A percentile compares a stretch with the other conserved stretches of the same genome.
Conservation (phyloP, 2,329 filamentous ascomycete species). For the Rutstroemia sp. region DNA sequence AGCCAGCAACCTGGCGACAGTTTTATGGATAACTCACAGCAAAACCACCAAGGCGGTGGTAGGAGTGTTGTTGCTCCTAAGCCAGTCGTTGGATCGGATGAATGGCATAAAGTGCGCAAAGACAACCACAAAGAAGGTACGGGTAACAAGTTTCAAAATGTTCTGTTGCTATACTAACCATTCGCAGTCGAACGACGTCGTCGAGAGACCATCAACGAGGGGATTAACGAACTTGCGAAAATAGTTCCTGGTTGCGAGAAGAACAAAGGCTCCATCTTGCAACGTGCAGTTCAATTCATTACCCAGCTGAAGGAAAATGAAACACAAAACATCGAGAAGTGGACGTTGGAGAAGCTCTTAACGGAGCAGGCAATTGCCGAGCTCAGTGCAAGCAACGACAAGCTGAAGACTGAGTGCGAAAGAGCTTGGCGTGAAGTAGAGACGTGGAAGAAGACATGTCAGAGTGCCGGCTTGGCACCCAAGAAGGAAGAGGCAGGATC, state of each 20-base stretch:
- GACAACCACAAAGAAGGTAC: slow-evolving; percentile 99
- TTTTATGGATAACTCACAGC: slow-evolving; percentile 36
- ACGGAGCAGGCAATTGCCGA: slow-evolving; percentile 86
- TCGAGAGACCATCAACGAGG: slow-evolving; percentile 97
- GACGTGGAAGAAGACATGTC: slow-evolving; percentile 66
- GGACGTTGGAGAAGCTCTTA: slow-evolving; percentile 83
- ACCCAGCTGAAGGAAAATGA: slow-evolving; percentile 92
- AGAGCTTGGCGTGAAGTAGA: slow-evolving; percentile 70
- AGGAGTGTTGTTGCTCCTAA: slow-evolving; percentile 43
- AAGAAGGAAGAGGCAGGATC: slow-evolving; percentile 34
- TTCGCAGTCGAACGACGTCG: slow-evolving; percentile 82
- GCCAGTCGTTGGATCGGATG: slow-evolving; percentile 87
- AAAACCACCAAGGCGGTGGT: slow-evolving; percentile 12
- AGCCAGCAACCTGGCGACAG: slow-evolving; percentile 24
- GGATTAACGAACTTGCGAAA: slow-evolving; percentile 95
- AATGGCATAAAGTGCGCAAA: slow-evolving; percentile 96
- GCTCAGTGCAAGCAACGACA: slow-evolving; percentile 79
- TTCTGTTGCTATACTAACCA: slow-evolving; percentile 23
- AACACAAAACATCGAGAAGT: slow-evolving; percentile 87
- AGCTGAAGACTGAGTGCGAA: slow-evolving; percentile 74
- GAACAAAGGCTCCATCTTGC: slow-evolving; percentile 95
- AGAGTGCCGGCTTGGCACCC: slow-evolving; percentile 49
- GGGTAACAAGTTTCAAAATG: slow-evolving; percentile 10
- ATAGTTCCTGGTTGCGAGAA: slow-evolving; percentile 97
- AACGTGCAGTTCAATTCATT: slow-evolving; percentile 91